Base-by-base conservation (phyloP, 2,329 filamentous ascomycete genomes). In the Ceratocystis ficicola region DNA sequence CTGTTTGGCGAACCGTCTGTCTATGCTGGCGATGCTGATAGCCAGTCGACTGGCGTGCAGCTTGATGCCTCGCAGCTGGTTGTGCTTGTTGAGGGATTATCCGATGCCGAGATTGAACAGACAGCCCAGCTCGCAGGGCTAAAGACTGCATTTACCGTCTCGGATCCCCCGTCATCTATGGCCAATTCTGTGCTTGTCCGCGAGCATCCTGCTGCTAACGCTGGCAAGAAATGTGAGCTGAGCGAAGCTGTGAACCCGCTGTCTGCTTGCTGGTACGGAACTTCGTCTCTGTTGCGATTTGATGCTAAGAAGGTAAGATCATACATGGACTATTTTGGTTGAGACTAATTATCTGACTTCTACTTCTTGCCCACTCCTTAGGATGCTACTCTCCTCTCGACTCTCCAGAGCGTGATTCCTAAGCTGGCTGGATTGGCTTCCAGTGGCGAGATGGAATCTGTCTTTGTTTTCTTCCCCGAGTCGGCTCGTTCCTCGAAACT, bases 31-130 rank as follows among this genome's bases (percentile, higher is more conserved):
- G 57, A 57, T 20, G 32, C 12, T 12, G 25, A 22, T 1, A 44
- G 46, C 28, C 50, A 62, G 12, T 44, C 44, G 44, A 41, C 20
- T 1, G 44, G 46, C 28, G 10, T 66, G 6, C 61, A 32, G 44
- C 22, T 62, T 7, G 65, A 67, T 17, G 25, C 62, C 2, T 63
- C 63, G 64, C 84, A 89, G 73, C 77, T 88, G 48, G 74, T 88
- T 30, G 75, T 87, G 63, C 73, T 84, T 70, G 75, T 87, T 63
- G 80, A 86, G 71, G 83, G 85, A 71, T 76, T 81, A 74, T 79
- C 77, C 20, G 70, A 75, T 17, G 71, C 77, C 52, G 78, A 80
- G 60, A 75, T 78, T 63, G 75, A 78, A 66, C 74, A 77, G n/a
- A 75, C 78, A 63, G 72, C 74, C 32, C 70, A 71, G 12, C 44